Conservation (phyloP, 345 rosid species). For the Hibiscus syriacus region DNA sequence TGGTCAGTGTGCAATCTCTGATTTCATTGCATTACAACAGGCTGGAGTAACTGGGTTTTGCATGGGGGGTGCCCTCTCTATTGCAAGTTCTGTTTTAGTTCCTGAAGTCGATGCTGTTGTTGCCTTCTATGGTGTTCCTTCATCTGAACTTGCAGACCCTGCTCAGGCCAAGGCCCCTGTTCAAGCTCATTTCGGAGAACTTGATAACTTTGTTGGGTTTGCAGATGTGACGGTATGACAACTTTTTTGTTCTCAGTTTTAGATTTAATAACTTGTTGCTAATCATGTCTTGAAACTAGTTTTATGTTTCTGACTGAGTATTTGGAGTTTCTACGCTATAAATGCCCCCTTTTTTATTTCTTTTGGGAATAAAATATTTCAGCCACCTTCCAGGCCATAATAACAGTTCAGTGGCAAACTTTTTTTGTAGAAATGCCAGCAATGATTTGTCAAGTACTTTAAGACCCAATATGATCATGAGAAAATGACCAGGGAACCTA, state of each 20-base stretch:
- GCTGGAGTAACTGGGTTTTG: too few relatives aligned
- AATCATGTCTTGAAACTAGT: too few relatives aligned
- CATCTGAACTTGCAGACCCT: constrained; percentile 83
- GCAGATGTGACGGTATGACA: constrained; percentile 68
- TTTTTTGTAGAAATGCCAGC: neutral
- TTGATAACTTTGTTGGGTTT: constrained; percentile 78
- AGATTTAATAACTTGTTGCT: too few relatives aligned
- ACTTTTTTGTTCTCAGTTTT: neutral
- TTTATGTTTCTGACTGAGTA: too few relatives aligned
- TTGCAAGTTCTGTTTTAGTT: too few relatives aligned
- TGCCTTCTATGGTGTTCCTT: too few relatives aligned
- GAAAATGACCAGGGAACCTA: neutral
- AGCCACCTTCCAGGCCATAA: too few relatives aligned
- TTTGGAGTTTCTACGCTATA: neutral
- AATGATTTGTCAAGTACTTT: neutral
- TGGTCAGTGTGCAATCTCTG: too few relatives aligned
- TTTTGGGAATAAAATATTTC: neutral
- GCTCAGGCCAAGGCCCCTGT: constrained; percentile 73
- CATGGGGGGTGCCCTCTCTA: too few relatives aligned
- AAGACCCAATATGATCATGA: neutral
- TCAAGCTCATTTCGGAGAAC: constrained; percentile 86
- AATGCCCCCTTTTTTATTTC: neutral
- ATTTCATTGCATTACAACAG: too few relatives aligned
- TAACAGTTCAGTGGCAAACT: neutral
- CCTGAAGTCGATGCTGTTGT: too few relatives aligned